Evolutionary conservation across 805 yeast genomes (phyloP).

Genomic region (Candida ponderosae): DNA sequence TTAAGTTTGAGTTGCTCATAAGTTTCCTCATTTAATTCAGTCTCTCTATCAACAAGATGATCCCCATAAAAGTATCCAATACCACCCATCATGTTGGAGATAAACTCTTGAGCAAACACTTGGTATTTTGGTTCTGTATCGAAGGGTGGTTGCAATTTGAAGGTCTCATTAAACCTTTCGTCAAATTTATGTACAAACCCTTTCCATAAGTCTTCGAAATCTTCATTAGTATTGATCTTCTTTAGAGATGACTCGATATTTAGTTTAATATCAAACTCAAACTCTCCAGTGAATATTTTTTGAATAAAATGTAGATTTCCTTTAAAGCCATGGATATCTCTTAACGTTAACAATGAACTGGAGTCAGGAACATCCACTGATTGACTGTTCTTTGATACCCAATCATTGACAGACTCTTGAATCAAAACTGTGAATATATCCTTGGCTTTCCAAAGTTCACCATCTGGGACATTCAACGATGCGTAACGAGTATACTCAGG

Average conservation of each 20-base stretch:
- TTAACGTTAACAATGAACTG: conserved; percentile 36
- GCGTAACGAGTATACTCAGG: conserved; percentile 57
- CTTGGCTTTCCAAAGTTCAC: conserved; percentile 66
- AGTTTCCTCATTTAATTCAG: conserved; percentile 61
- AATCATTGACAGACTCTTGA: conserved; percentile 55
- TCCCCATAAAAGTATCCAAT: conserved; percentile 83
- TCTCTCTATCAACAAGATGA: conserved; percentile 68
- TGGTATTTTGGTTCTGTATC: conserved; percentile 30
- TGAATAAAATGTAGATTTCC: conserved; percentile 82
- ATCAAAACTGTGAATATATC: conserved; percentile 66
- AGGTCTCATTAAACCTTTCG: conserved; percentile 40
- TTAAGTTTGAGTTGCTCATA: conserved; percentile 41
- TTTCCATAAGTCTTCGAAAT: conserved; percentile 9
- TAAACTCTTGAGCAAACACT: conserved; percentile 64
- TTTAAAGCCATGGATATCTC: conserved; percentile 49
- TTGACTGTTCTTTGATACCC: conserved; percentile 21
- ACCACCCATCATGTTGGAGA: conserved; percentile 86
- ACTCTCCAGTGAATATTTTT: conserved; percentile 62
- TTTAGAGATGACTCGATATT: conserved; percentile 38
- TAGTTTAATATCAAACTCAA: conserved; percentile 67
- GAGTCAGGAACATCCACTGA: conserved; percentile 28
- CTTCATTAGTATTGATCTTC: conserved; percentile 25
- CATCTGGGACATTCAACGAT: conserved; percentile 64
- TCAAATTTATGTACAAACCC: conserved; percentile 31
- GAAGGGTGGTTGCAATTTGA: conserved; percentile 50